Conservation (phyloP, 164 flowering plant genomes). For the Aristolochia fimbriata region DNA sequence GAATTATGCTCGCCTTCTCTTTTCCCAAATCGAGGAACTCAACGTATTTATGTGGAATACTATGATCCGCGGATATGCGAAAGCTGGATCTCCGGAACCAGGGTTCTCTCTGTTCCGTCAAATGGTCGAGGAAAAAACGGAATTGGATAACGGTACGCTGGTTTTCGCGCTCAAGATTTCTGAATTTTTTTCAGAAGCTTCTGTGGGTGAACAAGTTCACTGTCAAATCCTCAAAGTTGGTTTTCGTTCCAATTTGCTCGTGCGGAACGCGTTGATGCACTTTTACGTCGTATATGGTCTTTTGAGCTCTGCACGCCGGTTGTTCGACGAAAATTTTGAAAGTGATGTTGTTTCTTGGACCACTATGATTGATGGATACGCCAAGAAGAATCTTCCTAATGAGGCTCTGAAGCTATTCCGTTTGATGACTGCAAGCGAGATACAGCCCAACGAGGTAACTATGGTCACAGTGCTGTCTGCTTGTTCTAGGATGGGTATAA, state of each 20-base stretch:
- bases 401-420: constrained; percentile 42
- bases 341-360: constrained; percentile 65
- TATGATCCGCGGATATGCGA: constrained; percentile 46
- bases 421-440: constrained; percentile 24
- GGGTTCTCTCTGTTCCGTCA: constrained; percentile 30
- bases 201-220: constrained; percentile 33
- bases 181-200: constrained; percentile 15
- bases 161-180: constrained; percentile 52
- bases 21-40: constrained; percentile 2
- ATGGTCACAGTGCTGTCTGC: constrained; percentile 55
- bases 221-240: constrained; percentile 36
- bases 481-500: constrained; percentile 40
- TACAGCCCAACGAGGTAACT: constrained; percentile 61
- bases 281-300: constrained; percentile 29
- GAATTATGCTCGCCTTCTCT: constrained; percentile 7
- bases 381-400: constrained; percentile 17
- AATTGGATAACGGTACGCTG: constrained; percentile 43
- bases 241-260: constrained; percentile 29
- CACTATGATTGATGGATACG: constrained; percentile 47
- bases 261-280: constrained; percentile 49
- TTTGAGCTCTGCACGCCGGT: constrained; percentile 21
- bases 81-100: constrained; percentile 8
- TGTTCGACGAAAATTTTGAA: constrained; percentile 34
- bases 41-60: constrained; percentile 16
- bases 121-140: constrained; percentile 34